Conservation (phyloP, 2,329 filamentous ascomycete genomes). For the Botryosphaeria agaves region DNA sequence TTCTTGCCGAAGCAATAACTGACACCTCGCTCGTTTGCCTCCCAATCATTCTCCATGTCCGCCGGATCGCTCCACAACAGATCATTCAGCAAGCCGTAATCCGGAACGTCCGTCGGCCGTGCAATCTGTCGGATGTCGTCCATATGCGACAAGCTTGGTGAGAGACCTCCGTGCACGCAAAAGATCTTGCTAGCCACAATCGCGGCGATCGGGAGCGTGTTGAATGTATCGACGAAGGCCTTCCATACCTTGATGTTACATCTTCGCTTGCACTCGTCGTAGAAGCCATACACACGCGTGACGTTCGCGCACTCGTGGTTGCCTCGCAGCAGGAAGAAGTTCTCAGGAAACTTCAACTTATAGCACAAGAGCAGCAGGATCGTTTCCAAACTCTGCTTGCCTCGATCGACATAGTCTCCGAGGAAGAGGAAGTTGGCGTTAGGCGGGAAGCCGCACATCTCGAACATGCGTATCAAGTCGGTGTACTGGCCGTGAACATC, state of each 20-base stretch:
- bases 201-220: slow-evolving; percentile 91
- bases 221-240: slow-evolving; percentile 99
- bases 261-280: slow-evolving; percentile 97
- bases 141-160: slow-evolving; percentile 87
- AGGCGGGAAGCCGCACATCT: slow-evolving; percentile 95
- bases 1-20: slow-evolving; percentile 98
- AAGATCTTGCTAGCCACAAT: slow-evolving; percentile 88
- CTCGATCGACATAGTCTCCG: slow-evolving; percentile 90
- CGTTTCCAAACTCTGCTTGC: slow-evolving; percentile 90
- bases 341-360: slow-evolving; percentile 93
- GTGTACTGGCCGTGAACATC: slow-evolving; percentile 96
- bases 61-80: slow-evolving; percentile 94
- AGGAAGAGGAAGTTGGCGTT: slow-evolving; percentile 85
- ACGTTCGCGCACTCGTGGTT: slow-evolving; percentile 99
- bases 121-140: slow-evolving; percentile 95
- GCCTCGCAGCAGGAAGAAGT: slow-evolving; percentile 96
- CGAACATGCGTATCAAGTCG: slow-evolving; percentile 89
- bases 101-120: slow-evolving; percentile 88
- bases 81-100: slow-evolving; percentile 90
- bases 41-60: slow-evolving; percentile 97
- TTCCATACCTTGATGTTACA: slow-evolving; percentile 99
- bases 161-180: slow-evolving; percentile 88
- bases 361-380: slow-evolving; percentile 87
- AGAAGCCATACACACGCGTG: slow-evolving; percentile 98
- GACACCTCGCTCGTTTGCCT: slow-evolving; percentile 89